These are phyloP conservation scores for Castanospermum australe DNA, from an alignment of 306 rosid species.

Conservation along the genomic window DNA sequence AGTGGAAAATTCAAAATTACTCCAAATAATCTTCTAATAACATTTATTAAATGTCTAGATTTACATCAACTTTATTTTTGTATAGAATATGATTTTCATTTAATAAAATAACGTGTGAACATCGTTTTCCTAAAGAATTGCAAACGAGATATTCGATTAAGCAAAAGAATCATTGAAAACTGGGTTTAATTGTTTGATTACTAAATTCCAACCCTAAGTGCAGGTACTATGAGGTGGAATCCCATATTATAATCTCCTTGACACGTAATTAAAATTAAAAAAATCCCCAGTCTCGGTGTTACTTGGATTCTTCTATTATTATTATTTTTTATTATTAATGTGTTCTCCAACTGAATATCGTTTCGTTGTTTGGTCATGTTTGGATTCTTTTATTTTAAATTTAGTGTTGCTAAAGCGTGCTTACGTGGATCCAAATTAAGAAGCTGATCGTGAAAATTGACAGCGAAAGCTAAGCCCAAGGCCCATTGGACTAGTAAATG, in stretches of 20 bases:
- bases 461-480: not conserved
- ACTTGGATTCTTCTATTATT: not conserved
- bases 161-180: not conserved
- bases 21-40: too few species aligned
- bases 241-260: not conserved
- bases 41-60: too few species aligned
- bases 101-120: not conserved
- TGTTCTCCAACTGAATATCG: not conserved
- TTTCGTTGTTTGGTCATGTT: not conserved
- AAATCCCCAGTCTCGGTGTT: not conserved
- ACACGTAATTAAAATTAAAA: not conserved
- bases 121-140: not conserved
- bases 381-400: not conserved
- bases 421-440: not conserved
- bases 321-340: not conserved
- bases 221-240: not conserved
- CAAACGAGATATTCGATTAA: not conserved
- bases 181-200: not conserved
- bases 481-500: not conserved
- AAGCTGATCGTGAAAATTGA: not conserved
- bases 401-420: not conserved
- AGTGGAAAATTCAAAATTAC: too few species aligned
- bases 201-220: not conserved
- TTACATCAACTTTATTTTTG: too few species aligned
- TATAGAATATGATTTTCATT: too few species aligned